Base-by-base conservation (phyloP, 73 alveolate genomes). In the Paraurostyla sp. region DNA sequence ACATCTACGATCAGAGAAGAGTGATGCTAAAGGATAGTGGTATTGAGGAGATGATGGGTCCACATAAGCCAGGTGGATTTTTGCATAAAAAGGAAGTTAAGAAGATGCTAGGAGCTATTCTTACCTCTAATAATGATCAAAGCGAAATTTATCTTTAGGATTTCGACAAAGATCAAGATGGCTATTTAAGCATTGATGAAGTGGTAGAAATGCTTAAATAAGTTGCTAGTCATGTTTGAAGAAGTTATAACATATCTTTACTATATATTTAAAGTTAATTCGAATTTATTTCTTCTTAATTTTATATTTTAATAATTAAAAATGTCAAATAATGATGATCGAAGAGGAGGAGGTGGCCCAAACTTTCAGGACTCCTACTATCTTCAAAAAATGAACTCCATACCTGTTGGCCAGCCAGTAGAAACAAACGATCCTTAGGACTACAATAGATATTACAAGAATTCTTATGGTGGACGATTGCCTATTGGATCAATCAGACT, bases 401-500 rank as follows among this genome's bases (percentile, higher is more conserved):
- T 73, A 7, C 50, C 73, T 23, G 36, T 30, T 7, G 82, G 82
- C 1, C 36, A 65, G 42, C 82, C 82, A 13, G 68, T 73, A 9
- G n/a, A n/a, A n/a, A n/a, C 57, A 13, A 32, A 73, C 42, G 86
- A 73, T 43, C 71, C 71, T 25, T 36, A 73, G 27, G 86, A 73
- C 27, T 56, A 68, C 2, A 16, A 7, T 16, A 4, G 32, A 0
- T 49, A 29, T 32, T 78, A 78, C 29, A 78, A 54, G 33, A 78
- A 78, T 54, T 23, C 76, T 22, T 78, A 78, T 36, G 89, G 89
- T 15, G 89, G 89, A 3, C 49, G 54, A 2, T 54, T 78, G 35
- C 89, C 89, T 15, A 78, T 78, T 32, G 89, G 89, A 9, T 78
- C 89, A 6, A 78, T 49, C 62, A 49, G 78, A 54, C 65, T 54